Percentiles rank a stretch among this genome's conserved stretches.
Evolutionary conservation across 169 alveolate genomes (phyloP).

Genomic region (Amoebophrya sp.): DNA sequence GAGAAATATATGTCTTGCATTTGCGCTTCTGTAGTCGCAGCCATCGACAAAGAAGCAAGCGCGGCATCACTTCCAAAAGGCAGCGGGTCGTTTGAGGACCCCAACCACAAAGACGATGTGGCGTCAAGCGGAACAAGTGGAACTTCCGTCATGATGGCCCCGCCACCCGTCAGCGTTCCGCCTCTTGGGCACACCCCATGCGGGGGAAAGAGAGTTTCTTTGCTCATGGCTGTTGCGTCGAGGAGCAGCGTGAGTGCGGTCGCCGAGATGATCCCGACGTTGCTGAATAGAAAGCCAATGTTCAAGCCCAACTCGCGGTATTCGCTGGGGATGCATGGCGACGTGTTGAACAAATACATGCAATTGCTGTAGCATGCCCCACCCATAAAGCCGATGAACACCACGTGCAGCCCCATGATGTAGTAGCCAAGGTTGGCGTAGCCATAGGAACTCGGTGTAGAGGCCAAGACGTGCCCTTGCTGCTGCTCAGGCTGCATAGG

Average conservation of each 20-base stretch:
- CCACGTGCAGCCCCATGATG: not conserved
- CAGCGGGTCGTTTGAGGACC: too few species aligned
- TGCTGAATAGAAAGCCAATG: not conserved
- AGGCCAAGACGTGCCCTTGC: too few species aligned
- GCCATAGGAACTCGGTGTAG: not conserved
- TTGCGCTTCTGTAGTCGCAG: too few species aligned
- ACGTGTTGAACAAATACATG: not conserved
- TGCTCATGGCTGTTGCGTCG: not conserved
- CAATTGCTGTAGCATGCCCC: conserved; percentile 7
- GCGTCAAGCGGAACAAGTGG: too few species aligned
- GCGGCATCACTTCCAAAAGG: too few species aligned
- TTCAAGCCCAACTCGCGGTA: not conserved
- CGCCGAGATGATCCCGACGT: not conserved
- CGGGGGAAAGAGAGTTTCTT: not conserved
- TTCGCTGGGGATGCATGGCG: not conserved
- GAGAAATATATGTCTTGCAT: too few species aligned
- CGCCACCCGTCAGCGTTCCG: too few species aligned
- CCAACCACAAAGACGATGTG: too few species aligned
- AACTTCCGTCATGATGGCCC: too few species aligned
- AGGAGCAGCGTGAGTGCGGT: not conserved
- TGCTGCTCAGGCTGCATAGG: too few species aligned
- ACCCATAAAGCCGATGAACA: conserved; percentile 1
- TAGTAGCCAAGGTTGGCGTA: not conserved
- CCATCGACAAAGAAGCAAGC: too few species aligned
- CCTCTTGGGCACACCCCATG: not conserved